phyloP scores from a whole-genome alignment of 257 asterid species.

The Gentiana macrophylla region DNA sequence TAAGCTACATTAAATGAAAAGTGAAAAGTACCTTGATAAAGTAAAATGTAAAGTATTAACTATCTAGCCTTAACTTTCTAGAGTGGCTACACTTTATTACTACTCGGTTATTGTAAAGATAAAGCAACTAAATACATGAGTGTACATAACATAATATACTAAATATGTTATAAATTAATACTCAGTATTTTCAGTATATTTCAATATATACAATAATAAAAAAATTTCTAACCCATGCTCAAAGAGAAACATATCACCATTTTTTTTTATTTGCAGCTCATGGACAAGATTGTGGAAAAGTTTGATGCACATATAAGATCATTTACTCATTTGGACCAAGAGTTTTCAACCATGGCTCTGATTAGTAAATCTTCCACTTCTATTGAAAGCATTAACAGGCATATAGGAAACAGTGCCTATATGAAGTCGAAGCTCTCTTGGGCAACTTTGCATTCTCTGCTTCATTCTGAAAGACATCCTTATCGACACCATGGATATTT shows the following conservation, averaged over 20 bases:
- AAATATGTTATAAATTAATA: no score
- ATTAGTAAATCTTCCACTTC: constrained; percentile 65
- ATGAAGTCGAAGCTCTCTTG: constrained; percentile 64
- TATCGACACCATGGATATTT: constrained; percentile 92
- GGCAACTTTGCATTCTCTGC: constrained; percentile 97
- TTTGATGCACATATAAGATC: constrained; percentile 71
- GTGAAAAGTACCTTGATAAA: no score
- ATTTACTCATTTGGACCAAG: constrained; percentile 80
- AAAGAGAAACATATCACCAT: no score
- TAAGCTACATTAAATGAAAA: no score
- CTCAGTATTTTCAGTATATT: no score
- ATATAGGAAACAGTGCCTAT: constrained; percentile 35
- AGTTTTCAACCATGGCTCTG: constrained; percentile 64
- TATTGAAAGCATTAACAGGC: constrained; percentile 46
- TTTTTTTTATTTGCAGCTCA: constrained; percentile 50
- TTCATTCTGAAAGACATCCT: constrained; percentile 70
- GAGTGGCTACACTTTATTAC: no score
- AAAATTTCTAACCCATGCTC: background rate
- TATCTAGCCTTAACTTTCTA: no score
- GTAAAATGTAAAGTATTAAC: no score
- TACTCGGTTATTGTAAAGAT: no score
- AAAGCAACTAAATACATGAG: no score
- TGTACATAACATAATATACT: no score
- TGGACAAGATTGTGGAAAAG: constrained; percentile 77
- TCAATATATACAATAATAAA: no score